Conservation (phyloP, 2,329 filamentous ascomycete species). For the Penicillium digitatum region DNA sequence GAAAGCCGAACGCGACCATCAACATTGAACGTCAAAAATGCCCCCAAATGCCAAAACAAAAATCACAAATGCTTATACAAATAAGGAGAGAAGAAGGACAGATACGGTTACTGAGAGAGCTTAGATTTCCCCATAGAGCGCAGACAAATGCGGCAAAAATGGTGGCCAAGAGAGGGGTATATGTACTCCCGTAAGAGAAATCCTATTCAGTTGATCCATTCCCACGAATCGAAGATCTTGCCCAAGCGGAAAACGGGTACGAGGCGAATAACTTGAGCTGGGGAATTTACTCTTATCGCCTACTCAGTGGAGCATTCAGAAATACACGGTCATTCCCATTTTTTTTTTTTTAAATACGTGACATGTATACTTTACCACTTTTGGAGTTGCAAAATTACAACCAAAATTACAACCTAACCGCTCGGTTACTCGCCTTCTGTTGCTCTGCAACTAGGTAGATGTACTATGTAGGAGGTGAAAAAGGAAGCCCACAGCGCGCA, state of each 20-base stretch:
- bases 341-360: no score
- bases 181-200: constrained; percentile 10
- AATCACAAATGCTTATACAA: neutral
- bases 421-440: neutral
- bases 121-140: neutral
- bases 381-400: no score
- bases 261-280: neutral
- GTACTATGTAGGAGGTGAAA: neutral
- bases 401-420: no score
- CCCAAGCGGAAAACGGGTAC: neutral
- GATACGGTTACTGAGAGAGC: neutral
- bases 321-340: neutral
- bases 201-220: neutral
- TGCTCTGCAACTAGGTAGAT: neutral
- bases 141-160: neutral
- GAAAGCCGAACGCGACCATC: neutral
- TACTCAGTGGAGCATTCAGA: neutral
- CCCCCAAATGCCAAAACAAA: neutral
- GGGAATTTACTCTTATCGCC: neutral
- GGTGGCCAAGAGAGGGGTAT: constrained; percentile 1
- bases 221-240: neutral
- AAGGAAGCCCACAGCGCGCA: neutral
- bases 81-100: neutral
- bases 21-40: neutral
- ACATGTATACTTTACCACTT: neutral